Conservation (phyloP, 192 early-diverging fungal genomes). For the Lobosporangium transversale region DNA sequence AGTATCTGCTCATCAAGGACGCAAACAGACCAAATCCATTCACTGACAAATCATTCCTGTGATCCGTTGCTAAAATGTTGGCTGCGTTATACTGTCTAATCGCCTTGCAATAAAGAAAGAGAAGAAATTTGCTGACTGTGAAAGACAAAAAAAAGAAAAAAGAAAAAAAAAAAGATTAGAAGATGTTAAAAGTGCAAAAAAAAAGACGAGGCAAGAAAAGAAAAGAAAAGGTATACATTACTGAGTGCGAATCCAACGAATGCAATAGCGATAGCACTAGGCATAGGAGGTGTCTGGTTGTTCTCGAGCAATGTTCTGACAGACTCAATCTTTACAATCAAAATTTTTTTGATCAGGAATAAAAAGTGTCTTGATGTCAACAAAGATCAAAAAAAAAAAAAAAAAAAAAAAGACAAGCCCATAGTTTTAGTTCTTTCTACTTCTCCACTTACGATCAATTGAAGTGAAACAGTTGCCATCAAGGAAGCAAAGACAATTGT, state of each 20-base stretch:
- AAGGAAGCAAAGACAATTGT: conserved; percentile 84
- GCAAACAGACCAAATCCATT: conserved; percentile 78
- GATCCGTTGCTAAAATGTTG: conserved; percentile 76
- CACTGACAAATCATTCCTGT: conserved; percentile 79
- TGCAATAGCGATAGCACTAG: conserved; percentile 58
- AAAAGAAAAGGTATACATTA: too few species aligned
- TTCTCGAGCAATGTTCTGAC: conserved; percentile 63
- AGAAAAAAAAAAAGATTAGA: background rate
- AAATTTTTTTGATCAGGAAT: background rate
- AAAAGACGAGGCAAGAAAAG: background rate
- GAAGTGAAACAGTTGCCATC: conserved; percentile 79
- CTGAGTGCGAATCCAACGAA: conserved; percentile 69
- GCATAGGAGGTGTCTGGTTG: conserved; percentile 59
- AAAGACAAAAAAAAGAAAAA: background rate
- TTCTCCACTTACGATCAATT: conserved; percentile 73
- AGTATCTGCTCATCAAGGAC: conserved; percentile 67
- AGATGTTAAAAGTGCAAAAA: background rate
- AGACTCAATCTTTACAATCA: conserved; percentile 64
- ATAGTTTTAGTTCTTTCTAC: too few species aligned
- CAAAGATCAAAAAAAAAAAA: too few species aligned
- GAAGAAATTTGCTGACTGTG: conserved; percentile 62
- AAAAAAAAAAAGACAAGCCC: too few species aligned
- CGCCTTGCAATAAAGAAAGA: conserved; percentile 76
- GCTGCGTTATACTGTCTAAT: conserved; percentile 69
- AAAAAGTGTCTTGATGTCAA: background rate